Base-by-base conservation (phyloP, 2,329 filamentous ascomycete genomes). In the Aureobasidium sp. region DNA sequence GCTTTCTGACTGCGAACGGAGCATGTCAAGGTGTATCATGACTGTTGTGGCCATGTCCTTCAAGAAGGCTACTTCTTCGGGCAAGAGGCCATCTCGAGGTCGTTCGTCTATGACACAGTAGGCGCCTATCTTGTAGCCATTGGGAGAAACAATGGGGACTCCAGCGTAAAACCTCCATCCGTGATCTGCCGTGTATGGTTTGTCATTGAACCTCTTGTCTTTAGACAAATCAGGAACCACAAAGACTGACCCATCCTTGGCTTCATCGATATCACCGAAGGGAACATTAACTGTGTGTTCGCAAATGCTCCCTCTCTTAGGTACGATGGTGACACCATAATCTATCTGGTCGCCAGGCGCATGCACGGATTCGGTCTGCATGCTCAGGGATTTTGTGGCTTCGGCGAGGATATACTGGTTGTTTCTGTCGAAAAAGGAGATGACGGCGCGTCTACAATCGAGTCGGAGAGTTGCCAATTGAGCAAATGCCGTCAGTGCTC, bases 381-480 rank as follows among this genome's bases (percentile, higher is more conserved):
- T 68, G 14, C 78, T 77, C 3, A 82, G 63, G 3, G 75, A 77
- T 53, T 73, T 76, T 1, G 81, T 83, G 8, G 79, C 77, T 67
- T 83, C 81, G 36, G 81, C 81, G 44, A 84, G 73, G 53, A 83
- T 76, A 57, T 80, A 81, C 66, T 82, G 79, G 16, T 74, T 74
- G 3, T 72, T 70, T 2, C 71, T 67, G 65, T 82, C 81, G 65
- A 83, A 80, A 54, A 83, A 73, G 63, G 80, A 82, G 5, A 84
- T 75, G 74, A 83, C 79, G 32, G 75, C 75, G 37, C 81, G 76
- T 62, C 77, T 75, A 41, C 76, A 75, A 13, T 76, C 73, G 47
- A 82, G 71, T 0, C 79, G 73, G 58, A 82, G 73, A 13, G 80
- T 75, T 29, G 77, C 80, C 34, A 84, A 72, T 67, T 84, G 82